Percentiles rank a stretch among this genome's conserved stretches.
Evolutionary conservation across 2,329 filamentous ascomycete genomes (phyloP).

Genomic region (Sordariomycetes sp.): DNA sequence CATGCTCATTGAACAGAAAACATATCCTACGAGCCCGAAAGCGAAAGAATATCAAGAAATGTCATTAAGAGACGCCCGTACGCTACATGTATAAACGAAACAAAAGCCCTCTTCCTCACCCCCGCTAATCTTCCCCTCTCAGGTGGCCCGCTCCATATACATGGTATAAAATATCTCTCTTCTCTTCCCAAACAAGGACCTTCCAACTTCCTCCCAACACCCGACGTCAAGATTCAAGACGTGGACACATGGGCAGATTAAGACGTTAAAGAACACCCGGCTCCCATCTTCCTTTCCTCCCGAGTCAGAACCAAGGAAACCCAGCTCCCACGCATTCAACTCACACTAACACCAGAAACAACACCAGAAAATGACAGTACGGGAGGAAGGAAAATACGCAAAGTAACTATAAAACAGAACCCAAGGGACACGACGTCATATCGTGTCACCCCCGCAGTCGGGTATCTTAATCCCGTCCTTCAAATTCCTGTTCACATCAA

Average conservation of each 20-base stretch:
- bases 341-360: background rate
- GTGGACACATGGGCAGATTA: background rate
- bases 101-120: too few relatives aligned
- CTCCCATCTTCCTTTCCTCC: background rate
- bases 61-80: too few relatives aligned
- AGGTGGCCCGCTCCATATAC: too few relatives aligned
- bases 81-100: too few relatives aligned
- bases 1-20: too few relatives aligned
- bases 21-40: too few relatives aligned
- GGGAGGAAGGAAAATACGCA: background rate
- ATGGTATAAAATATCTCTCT: too few relatives aligned
- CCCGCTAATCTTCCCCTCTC: too few relatives aligned
- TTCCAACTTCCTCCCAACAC: too few relatives aligned
- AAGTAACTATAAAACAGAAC: background rate
- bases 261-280: background rate
- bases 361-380: background rate
- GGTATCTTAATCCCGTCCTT: conserved; percentile 79
- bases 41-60: too few relatives aligned
- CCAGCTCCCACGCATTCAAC: background rate
- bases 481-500: conserved; percentile 73
- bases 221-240: too few relatives aligned
- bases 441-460: conserved; percentile 66
- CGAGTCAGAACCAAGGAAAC: background rate
- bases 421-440: conserved; percentile 17
- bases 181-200: too few relatives aligned